A percentile compares a stretch with the other conserved stretches of the same genome.
phyloP scores from a whole-genome alignment of 495 filamentous ascomycete species.

The Neurospora hispaniola region DNA sequence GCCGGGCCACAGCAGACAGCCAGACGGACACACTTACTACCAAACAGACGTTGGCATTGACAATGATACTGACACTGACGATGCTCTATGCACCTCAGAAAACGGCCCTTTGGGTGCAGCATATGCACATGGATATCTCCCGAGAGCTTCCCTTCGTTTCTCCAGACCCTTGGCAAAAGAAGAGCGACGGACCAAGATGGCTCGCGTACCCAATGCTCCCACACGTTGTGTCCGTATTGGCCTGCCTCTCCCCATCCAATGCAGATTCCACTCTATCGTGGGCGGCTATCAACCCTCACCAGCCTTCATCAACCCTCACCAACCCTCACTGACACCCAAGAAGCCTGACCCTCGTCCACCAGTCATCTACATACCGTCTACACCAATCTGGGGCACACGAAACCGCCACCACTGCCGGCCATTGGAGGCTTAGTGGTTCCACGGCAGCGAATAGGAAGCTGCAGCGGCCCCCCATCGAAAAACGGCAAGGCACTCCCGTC shows the following conservation, averaged over 20 bases:
- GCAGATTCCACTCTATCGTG: neutral
- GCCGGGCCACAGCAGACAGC: neutral
- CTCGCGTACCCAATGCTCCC: neutral
- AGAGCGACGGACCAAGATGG: neutral
- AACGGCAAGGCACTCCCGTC: constrained; percentile 35
- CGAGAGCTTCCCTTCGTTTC: neutral
- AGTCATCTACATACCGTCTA: neutral
- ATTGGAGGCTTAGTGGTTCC: constrained; percentile 24
- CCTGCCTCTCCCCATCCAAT: neutral
- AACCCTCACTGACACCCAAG: neutral
- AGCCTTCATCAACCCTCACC: neutral
- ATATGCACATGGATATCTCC: neutral
- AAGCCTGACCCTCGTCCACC: neutral
- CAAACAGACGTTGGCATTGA: neutral
- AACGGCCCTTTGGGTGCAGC: neutral
- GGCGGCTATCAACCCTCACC: neutral
- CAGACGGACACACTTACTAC: neutral
- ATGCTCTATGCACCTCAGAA: neutral
- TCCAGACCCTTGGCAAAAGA: neutral
- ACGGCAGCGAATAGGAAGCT: constrained; percentile 24
- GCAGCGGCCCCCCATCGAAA: constrained; percentile 16
- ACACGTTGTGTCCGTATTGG: neutral
- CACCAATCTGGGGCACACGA: constrained; percentile 3
- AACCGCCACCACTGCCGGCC: constrained; percentile 11
- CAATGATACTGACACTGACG: neutral